phyloP scores from a whole-genome alignment of 305 asterid species.

The Andrographis paniculata region DNA sequence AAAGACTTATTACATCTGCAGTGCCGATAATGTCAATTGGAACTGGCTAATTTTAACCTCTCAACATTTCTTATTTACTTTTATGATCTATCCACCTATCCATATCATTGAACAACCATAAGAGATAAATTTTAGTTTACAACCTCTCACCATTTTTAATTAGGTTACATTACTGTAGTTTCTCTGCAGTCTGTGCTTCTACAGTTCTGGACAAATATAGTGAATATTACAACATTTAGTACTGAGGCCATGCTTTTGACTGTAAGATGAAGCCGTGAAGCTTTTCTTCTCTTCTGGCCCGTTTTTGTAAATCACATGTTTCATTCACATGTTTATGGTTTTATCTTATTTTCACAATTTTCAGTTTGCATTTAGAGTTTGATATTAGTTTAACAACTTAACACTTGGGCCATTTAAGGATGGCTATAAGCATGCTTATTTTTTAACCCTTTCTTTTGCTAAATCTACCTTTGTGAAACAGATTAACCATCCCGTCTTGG shows the following conservation, averaged over 20 bases:
- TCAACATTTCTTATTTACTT: conserved; percentile 8
- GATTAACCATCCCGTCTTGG: conserved; percentile 93
- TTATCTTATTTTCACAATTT: conserved; percentile 6
- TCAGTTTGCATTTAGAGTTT: conserved; percentile 1
- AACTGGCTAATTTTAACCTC: conserved; percentile 6
- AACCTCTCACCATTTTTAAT: background rate
- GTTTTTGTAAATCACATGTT: conserved; percentile 5
- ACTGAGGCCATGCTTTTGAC: background rate
- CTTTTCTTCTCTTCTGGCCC: conserved; percentile 4
- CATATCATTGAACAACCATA: conserved; percentile 10
- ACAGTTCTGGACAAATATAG: too few relatives aligned
- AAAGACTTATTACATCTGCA: background rate
- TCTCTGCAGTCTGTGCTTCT: too few relatives aligned
- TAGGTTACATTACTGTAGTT: too few relatives aligned
- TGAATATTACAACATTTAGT: background rate
- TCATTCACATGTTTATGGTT: conserved; percentile 17
- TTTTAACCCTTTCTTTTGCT: too few relatives aligned
- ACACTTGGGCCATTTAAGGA: conserved; percentile 7
- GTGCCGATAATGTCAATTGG: background rate
- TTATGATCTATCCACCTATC: conserved; percentile 5
- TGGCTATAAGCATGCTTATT: conserved; percentile 9
- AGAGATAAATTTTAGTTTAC: background rate
- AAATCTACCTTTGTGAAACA: conserved; percentile 62
- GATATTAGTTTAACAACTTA: conserved; percentile 10
- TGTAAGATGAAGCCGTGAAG: background rate